Base-by-base conservation (phyloP, 225 moss, liverwort and hornwort species). In the Bryum argenteum region DNA sequence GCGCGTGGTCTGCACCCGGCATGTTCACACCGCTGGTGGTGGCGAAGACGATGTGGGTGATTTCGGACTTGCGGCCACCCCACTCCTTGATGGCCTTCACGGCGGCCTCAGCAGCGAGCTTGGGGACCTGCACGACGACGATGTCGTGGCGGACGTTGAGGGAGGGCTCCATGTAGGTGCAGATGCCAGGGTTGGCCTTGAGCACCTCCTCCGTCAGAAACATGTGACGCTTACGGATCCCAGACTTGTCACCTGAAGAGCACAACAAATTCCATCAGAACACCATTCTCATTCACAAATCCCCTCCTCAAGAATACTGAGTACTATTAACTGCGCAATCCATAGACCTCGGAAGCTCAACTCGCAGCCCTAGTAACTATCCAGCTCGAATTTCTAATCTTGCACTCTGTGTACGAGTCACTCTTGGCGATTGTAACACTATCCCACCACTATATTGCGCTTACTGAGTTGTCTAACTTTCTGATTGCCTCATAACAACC, bases 1-100 rank as follows among this genome's bases (percentile, higher is more conserved):
- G 72, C 26, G 84, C 79, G 62, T 84, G 80, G 51, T 79, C 83
- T 8, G 83, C 83, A 50, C 79, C 79, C 20, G 79, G 68, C 68
- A 68, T 68, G 68, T 68, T 68, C 16, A 68, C 68, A 23, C 68
- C 68, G 68, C 68, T 68, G 15, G 68, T 68, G 55, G 68, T 68
- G 55, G 68, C 68, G 68, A 68, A 68, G 22, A 68, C 68, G 68
- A 68, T 23, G 68, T 68, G 68, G 16, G 68, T 68, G 68, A 68
- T 68, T 41, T 68, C 68, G 16, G 55, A 69, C 73, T 73, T 73
- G 68, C 73, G 79, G 3, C 78, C 61, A 7, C 78, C 78, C 78
- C 73, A 79, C 67, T 72, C 73, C 73, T 73, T 73, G 68, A 79
- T 79, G 13, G 79, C 79, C 72, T 74, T 79, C 18, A 63, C 67